Conservation (phyloP, 805 yeast species). For the Schwanniomyces polymorphus region DNA sequence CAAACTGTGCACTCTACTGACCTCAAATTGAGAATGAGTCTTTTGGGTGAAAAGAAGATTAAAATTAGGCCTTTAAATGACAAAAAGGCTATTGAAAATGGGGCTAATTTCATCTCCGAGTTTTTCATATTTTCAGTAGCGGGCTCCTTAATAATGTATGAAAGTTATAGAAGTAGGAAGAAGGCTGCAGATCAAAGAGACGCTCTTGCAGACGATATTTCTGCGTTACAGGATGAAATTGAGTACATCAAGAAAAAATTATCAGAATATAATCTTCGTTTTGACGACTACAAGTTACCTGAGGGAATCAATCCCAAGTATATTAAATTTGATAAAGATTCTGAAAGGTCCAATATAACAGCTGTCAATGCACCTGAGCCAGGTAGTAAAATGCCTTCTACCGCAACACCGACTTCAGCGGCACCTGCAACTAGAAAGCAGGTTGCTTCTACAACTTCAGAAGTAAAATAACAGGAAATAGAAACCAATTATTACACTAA, state of each 20-base stretch:
- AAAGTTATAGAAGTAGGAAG: slow-evolving; percentile 64
- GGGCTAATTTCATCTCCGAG: slow-evolving; percentile 79
- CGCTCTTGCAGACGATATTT: slow-evolving; percentile 69
- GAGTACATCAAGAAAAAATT: slow-evolving; percentile 53
- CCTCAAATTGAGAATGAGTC: slow-evolving; percentile 55
- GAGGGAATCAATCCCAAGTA: slow-evolving; percentile 16
- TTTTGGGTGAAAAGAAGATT: slow-evolving; percentile 53
- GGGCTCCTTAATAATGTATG: slow-evolving; percentile 71
- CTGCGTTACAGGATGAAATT: slow-evolving; percentile 68
- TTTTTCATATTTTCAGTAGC: slow-evolving; percentile 78
- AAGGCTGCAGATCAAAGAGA: slow-evolving; percentile 65
- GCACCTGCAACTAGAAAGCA: neutral
- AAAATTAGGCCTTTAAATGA: slow-evolving; percentile 79
- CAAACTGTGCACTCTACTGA: slow-evolving; percentile 72
- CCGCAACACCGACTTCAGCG: neutral
- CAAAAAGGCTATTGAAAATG: slow-evolving; percentile 76
- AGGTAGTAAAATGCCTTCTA: neutral
- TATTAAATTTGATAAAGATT: slow-evolving; percentile 7
- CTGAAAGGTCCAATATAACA: neutral
- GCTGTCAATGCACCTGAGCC: neutral
- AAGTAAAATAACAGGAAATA: neutral
- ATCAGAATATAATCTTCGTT: slow-evolving; percentile 35
- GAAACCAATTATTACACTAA: no score
- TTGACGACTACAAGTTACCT: slow-evolving; percentile 54
- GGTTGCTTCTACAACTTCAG: neutral